Evolutionary conservation across 805 yeast species (phyloP), one percentile per base, ranked within the genome.

Genomic region (Cyberlindnera misumaiensis): DNA sequence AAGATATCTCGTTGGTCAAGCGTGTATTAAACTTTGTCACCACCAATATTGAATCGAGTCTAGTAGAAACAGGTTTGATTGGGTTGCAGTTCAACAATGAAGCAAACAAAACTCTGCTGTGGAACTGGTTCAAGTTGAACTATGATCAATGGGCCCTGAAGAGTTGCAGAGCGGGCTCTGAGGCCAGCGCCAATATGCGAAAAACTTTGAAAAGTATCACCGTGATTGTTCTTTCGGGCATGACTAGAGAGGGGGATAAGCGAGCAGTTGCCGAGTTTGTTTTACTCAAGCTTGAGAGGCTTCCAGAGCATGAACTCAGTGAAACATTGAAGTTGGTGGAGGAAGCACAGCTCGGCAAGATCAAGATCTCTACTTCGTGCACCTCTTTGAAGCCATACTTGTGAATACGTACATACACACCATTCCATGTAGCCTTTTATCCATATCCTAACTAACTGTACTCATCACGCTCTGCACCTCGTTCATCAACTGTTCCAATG

Each of bases 121-220:
- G 79, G 75, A 58, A 65, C 4, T 81, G 87, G 86, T 79, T 69
- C 56, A 59, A 48, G 31, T 51, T 68, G 37, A 66, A 78, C 48
- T 77, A 67, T 51, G 72, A 71, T 34, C 57, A 58, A 25, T 78
- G 84, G 77, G 65, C 64, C 11, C 50, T 58, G n/a, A 71, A 66
- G 40, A 62, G 78, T 10, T 51, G 67, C 22, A 62, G 72, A 42
- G 62, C 60, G 30, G 74, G 74, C 2, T 64, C 72, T 4, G 65
- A 67, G 18, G 60, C 67, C 52, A 54, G 70, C n/a, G 67, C 63
- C 27, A 71, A 69, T 41, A 59, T 79, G 50, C 64, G 62, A 11
- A 58, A 62, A 22, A 67, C 80, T 0, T 56, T 70, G 39, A 55
- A 60, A 14, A 66, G 70, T 44, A 59, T 75, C 25, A 39, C 60